Evolutionary conservation across 2,329 filamentous ascomycete species (phyloP).

Genomic region (Ceratocystis colombiana): DNA sequence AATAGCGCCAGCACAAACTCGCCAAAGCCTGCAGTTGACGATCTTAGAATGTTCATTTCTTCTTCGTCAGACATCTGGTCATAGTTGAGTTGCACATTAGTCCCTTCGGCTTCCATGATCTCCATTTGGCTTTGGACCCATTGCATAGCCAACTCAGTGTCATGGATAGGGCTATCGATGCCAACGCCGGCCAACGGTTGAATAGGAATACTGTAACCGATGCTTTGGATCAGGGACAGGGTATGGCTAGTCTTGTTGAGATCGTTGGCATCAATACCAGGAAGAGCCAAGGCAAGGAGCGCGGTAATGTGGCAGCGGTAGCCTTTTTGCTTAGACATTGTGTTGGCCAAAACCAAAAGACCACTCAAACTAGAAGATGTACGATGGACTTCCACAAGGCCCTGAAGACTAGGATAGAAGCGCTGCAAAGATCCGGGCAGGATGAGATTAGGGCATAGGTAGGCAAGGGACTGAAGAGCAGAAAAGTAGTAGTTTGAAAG

Average conservation of each 20-base stretch:
- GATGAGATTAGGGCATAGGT: conserved; percentile 81
- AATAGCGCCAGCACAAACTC: conserved; percentile 88
- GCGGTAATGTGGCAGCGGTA: conserved; percentile 94
- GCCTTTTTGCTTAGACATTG: conserved; percentile 89
- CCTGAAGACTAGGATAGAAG: conserved; percentile 94
- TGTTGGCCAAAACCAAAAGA: conserved; percentile 80
- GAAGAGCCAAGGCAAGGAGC: conserved; percentile 79
- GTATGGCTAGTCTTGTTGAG: conserved; percentile 93
- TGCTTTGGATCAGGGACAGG: conserved; percentile 85
- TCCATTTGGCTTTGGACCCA: conserved; percentile 95
- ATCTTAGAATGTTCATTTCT: conserved; percentile 78
- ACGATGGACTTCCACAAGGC: conserved; percentile 90
- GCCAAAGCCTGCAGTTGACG: conserved; percentile 84
- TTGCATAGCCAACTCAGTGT: conserved; percentile 68
- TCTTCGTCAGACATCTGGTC: conserved; percentile 73
- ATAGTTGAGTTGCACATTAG: conserved; percentile 78
- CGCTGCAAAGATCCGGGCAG: conserved; percentile 86
- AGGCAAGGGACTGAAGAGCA: conserved; percentile 79
- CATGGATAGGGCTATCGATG: conserved; percentile 56
- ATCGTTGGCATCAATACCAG: conserved; percentile 96
- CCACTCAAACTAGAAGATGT: conserved; percentile 89
- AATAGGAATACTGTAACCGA: conserved; percentile 93
- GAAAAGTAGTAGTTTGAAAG: conserved; percentile 87
- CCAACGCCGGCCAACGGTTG: conserved; percentile 58
- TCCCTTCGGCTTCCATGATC: conserved; percentile 79